phyloP scores from a whole-genome alignment of 169 alveolate genomes.

The Plasmodium chabaudi region DNA sequence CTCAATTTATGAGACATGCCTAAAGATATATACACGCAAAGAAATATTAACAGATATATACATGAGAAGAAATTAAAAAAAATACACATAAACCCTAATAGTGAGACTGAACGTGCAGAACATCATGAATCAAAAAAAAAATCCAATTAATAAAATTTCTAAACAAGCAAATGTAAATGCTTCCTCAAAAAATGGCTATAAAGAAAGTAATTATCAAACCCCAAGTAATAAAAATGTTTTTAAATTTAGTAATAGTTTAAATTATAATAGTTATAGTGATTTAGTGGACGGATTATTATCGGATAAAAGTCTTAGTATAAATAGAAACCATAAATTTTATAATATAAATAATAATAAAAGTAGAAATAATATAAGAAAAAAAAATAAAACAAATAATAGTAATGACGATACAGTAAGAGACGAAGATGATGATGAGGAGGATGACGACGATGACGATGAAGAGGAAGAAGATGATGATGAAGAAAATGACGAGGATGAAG shows the following conservation, averaged over 20 bases:
- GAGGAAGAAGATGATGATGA: slow-evolving; percentile 3
- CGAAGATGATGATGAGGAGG: not conserved
- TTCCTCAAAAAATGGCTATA: slow-evolving; percentile 15
- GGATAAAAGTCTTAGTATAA: slow-evolving; percentile 28
- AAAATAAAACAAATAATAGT: not conserved
- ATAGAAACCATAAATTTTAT: slow-evolving; percentile 9
- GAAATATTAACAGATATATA: not conserved
- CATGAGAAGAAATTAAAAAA: not conserved
- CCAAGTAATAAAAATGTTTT: slow-evolving; percentile 35
- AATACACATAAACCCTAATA: too few species aligned
- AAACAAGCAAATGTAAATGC: slow-evolving; percentile 12
- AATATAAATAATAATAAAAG: slow-evolving; percentile 8
- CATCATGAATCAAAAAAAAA: slow-evolving; percentile 51
- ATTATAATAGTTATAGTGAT: slow-evolving; percentile 29
- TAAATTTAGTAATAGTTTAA: slow-evolving; percentile 39
- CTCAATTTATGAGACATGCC: too few species aligned
- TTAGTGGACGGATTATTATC: slow-evolving; percentile 5
- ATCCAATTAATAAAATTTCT: slow-evolving; percentile 10
- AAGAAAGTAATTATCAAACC: slow-evolving; percentile 19
- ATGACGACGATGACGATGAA: not conserved
- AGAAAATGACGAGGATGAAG: slow-evolving; percentile 4
- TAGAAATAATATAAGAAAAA: not conserved
- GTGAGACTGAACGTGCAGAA: too few species aligned
- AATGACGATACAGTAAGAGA: not conserved
- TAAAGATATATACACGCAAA: too few species aligned